phyloP scores from a whole-genome alignment of 257 asterid genomes.

The Nicotiana tabacum region DNA sequence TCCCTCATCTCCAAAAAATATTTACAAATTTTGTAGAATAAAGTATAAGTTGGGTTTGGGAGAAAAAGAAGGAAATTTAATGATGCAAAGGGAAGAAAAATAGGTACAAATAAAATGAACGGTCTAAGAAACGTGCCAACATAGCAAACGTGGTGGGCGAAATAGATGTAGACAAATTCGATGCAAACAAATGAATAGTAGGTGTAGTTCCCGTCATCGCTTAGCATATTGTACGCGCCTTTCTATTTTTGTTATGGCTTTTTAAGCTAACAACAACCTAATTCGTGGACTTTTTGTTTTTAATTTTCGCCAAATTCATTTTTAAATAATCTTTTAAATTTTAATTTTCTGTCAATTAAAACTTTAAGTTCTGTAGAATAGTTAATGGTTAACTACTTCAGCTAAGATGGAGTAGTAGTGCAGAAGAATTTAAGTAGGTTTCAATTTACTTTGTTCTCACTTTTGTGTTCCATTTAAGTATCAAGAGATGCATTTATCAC shows the following conservation, averaged over 20 bases:
- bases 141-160: background rate
- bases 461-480: background rate
- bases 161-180: background rate
- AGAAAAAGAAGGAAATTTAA: background rate
- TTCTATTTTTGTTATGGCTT: background rate
- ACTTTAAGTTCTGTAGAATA: too few species aligned
- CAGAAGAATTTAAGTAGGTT: background rate
- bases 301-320: background rate
- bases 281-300: background rate
- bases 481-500: background rate
- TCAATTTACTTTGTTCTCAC: background rate
- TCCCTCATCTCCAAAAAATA: background rate
- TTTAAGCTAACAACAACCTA: background rate
- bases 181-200: background rate
- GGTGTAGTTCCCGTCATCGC: background rate
- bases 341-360: background rate
- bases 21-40: too few species aligned
- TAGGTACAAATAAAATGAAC: background rate
- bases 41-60: background rate
- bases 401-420: slow-evolving; percentile 5
- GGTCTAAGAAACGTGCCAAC: background rate
- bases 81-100: background rate
- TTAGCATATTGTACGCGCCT: background rate
- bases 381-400: background rate
- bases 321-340: background rate